These are phyloP conservation scores for Rhodosorus marinus DNA, from an alignment of 23 red algal genomes.

Conservation along the genomic window DNA sequence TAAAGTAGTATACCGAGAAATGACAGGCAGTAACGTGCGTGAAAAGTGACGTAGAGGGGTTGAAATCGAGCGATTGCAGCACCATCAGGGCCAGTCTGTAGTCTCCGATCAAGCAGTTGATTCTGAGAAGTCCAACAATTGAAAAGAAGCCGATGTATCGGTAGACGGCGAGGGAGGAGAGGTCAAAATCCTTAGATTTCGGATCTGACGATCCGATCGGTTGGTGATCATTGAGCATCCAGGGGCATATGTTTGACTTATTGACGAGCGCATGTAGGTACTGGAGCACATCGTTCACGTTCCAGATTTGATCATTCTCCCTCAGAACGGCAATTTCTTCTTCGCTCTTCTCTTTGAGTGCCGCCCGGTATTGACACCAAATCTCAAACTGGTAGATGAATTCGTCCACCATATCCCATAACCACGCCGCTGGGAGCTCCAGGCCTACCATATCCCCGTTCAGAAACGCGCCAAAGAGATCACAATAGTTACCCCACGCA, in stretches of 20 bases:
- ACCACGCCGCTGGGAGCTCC: conserved; percentile 83
- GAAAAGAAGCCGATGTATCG: conserved; percentile 90
- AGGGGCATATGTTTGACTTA: conserved; percentile 80
- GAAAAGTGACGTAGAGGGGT: conserved; percentile 45
- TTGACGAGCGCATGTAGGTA: conserved; percentile 68
- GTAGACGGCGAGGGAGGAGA: conserved; percentile 44
- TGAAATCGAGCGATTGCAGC: conserved; percentile 72
- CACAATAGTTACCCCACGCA: conserved; percentile 79
- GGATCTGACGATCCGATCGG: conserved; percentile 51
- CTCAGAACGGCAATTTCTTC: conserved; percentile 62
- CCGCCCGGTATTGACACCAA: conserved; percentile 70
- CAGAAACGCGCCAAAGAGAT: conserved; percentile 44
- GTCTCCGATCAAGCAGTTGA: conserved; percentile 74
- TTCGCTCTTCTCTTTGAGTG: conserved; percentile 33
- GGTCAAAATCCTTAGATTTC: conserved; percentile 58
- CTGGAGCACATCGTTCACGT: conserved; percentile 38
- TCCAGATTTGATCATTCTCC: conserved; percentile 67
- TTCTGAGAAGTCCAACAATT: conserved; percentile 83
- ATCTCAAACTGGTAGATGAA: conserved; percentile 97
- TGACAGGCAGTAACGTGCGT: conserved; percentile 97
- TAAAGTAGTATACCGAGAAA: conserved; percentile 91
- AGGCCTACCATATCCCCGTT: conserved; percentile 45
- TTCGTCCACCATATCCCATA: conserved; percentile 99
- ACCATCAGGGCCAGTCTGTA: conserved; percentile 84
- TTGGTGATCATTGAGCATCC: conserved; percentile 40